Percentiles rank a stretch among this genome's conserved stretches.
phyloP scores from a whole-genome alignment of 1,139 yeast genomes.

The Starmera stellimalicola region DNA sequence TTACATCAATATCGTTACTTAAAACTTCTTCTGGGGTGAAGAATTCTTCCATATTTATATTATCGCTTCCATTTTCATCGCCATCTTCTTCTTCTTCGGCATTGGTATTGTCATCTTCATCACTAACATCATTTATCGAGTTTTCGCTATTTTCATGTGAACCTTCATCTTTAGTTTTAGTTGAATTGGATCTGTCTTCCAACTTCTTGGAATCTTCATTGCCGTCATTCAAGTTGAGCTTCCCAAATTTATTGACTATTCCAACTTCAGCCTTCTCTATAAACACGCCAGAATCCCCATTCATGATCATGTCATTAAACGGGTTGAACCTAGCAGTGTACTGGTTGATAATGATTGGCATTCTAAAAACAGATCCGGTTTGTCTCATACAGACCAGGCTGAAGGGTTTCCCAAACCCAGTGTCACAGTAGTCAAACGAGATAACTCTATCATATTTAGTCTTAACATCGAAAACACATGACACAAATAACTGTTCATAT shows the following conservation, averaged over 20 bases:
- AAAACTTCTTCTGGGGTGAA: slow-evolving; percentile 29
- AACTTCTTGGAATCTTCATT: slow-evolving; percentile 16
- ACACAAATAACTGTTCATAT: slow-evolving; percentile 56
- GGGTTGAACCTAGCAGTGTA: slow-evolving; percentile 60
- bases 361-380: slow-evolving; percentile 77
- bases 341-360: slow-evolving; percentile 66
- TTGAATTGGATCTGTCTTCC: slow-evolving; percentile 13
- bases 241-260: slow-evolving; percentile 29
- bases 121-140: slow-evolving; percentile 5
- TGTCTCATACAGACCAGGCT: slow-evolving; percentile 77
- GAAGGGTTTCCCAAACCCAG: slow-evolving; percentile 32
- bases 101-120: slow-evolving; percentile 12
- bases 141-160: slow-evolving; percentile 1
- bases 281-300: slow-evolving; percentile 51
- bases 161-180: slow-evolving; percentile 23
- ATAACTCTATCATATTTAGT: slow-evolving; percentile 76
- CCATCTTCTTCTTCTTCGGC: slow-evolving; percentile 16
- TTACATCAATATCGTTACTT: slow-evolving; percentile 54
- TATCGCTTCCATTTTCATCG: slow-evolving; percentile 22
- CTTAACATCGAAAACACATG: slow-evolving; percentile 65
- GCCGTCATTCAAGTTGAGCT: slow-evolving; percentile 2
- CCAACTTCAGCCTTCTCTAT: slow-evolving; percentile 14
- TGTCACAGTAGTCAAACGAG: slow-evolving; percentile 74
- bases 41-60: slow-evolving; percentile 14
- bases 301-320: slow-evolving; percentile 56